Evolutionary conservation across 768 basidiomycete genomes (phyloP).

Genomic region (Leccinum olivaceopallidum): DNA sequence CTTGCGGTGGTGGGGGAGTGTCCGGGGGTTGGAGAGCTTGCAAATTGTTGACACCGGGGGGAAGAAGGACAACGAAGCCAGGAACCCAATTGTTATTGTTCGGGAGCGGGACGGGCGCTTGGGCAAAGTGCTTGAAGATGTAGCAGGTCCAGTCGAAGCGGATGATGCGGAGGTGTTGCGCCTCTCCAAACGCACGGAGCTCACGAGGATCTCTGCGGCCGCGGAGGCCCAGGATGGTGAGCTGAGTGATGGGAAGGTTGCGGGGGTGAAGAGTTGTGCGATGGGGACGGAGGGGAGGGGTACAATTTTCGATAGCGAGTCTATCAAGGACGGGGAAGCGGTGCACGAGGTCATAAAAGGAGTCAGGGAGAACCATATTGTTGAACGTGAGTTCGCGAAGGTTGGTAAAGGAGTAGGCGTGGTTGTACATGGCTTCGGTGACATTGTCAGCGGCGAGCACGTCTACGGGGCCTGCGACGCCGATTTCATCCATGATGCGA

Average conservation of each 20-base stretch:
- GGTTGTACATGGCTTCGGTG: slow-evolving; percentile 23
- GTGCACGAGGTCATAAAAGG: slow-evolving; percentile 38
- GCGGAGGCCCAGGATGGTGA: slow-evolving; percentile 40
- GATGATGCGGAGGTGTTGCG: slow-evolving; percentile 39
- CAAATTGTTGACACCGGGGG: slow-evolving; percentile 10
- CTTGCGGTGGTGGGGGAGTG: neutral
- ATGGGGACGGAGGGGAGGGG: slow-evolving; percentile 21
- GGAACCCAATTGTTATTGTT: slow-evolving; percentile 19
- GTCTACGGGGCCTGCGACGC: slow-evolving; percentile 20
- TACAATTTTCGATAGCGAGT: slow-evolving; percentile 45
- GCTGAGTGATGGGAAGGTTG: slow-evolving; percentile 43
- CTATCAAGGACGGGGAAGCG: slow-evolving; percentile 37
- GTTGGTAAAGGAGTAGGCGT: slow-evolving; percentile 30
- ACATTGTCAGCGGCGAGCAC: slow-evolving; percentile 21
- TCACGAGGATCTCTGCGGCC: slow-evolving; percentile 28
- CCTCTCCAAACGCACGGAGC: slow-evolving; percentile 37
- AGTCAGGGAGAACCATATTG: slow-evolving; percentile 38
- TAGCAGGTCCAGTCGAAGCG: slow-evolving; percentile 45
- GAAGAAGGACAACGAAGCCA: slow-evolving; percentile 12
- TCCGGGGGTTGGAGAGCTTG: slow-evolving; percentile 11
- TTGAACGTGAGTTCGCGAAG: slow-evolving; percentile 40
- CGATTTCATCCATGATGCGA: slow-evolving; percentile 26
- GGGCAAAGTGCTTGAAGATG: slow-evolving; percentile 34
- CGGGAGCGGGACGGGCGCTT: neutral
- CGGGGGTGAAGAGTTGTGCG: slow-evolving; percentile 28